phyloP scores from a whole-genome alignment of 2,329 filamentous ascomycete species.

The Didymella arachidicola region DNA sequence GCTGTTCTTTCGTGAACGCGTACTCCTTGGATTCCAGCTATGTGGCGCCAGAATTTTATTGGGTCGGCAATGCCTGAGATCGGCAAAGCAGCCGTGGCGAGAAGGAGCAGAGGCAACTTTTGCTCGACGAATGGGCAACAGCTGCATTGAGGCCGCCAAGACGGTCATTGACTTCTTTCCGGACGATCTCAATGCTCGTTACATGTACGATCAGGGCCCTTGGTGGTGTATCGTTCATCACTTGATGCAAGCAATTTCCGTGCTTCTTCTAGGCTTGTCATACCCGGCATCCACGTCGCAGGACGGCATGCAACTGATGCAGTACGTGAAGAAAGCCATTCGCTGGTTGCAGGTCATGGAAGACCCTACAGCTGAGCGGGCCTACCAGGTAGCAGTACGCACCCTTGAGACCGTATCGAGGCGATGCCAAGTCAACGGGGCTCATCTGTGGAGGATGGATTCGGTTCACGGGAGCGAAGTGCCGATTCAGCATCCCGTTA shows the following conservation, averaged over 20 bases:
- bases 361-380: conserved; percentile 36
- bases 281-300: conserved; percentile 34
- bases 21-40: conserved; percentile 45
- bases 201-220: conserved; percentile 46
- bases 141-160: conserved; percentile 51
- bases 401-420: conserved; percentile 29
- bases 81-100: conserved; percentile 31
- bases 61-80: conserved; percentile 49
- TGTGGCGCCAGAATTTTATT: conserved; percentile 53
- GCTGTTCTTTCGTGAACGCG: conserved; percentile 35
- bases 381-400: conserved; percentile 30
- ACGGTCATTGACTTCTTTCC: conserved; percentile 48
- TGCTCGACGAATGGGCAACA: conserved; percentile 41
- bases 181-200: conserved; percentile 38
- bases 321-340: conserved; percentile 41
- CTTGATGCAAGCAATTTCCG: conserved; percentile 51
- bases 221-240: conserved; percentile 55
- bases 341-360: conserved; percentile 49
- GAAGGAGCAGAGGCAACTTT: conserved; percentile 35
- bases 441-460: conserved; percentile 23
- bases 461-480: background rate
- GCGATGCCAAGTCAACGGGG: conserved; percentile 24
- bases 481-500: background rate
- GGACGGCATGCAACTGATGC: conserved; percentile 29
- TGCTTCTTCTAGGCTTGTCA: conserved; percentile 51